Conservation (phyloP, 352 stramenopile species). For the Albugo laibachii region DNA sequence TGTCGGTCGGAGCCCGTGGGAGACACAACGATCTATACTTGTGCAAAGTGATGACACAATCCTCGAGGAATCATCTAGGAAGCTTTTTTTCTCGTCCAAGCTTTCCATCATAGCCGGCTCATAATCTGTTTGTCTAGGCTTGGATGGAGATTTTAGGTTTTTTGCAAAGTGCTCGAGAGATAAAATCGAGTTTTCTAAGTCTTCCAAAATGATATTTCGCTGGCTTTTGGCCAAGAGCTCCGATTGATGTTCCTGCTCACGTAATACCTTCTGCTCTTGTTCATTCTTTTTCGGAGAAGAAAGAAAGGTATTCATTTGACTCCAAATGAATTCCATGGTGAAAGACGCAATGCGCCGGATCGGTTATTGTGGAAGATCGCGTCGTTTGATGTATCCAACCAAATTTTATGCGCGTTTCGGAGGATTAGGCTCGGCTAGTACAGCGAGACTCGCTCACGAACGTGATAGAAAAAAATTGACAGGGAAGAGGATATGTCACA, state of each 20-base stretch:
- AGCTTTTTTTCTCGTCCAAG: conserved; percentile 44
- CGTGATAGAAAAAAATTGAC: too few species aligned
- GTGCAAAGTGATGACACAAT: conserved; percentile 56
- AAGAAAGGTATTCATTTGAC: too few species aligned
- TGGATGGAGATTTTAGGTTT: background rate
- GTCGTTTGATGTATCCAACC: too few species aligned
- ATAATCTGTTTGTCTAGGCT: background rate
- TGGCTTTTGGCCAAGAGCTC: conserved; percentile 57
- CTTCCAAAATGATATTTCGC: conserved; percentile 54
- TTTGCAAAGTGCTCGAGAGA: conserved; percentile 31
- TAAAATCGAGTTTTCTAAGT: conserved; percentile 45
- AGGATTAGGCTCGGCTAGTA: too few species aligned
- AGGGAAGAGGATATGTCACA: too few species aligned
- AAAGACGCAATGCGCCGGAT: too few species aligned
- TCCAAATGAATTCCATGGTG: too few species aligned
- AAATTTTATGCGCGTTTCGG: too few species aligned
- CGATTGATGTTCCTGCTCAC: conserved; percentile 28
- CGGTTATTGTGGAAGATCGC: too few species aligned
- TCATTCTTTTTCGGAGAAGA: conserved; percentile 21
- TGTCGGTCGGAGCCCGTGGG: conserved; percentile 39
- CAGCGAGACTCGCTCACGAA: too few species aligned
- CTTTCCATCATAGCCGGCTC: conserved; percentile 45
- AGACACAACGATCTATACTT: conserved; percentile 44
- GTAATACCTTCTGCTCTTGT: conserved; percentile 21
- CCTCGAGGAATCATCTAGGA: conserved; percentile 46